Conservation (phyloP, 1,284 basidiomycete genomes). For the Trichosporon faecale region DNA sequence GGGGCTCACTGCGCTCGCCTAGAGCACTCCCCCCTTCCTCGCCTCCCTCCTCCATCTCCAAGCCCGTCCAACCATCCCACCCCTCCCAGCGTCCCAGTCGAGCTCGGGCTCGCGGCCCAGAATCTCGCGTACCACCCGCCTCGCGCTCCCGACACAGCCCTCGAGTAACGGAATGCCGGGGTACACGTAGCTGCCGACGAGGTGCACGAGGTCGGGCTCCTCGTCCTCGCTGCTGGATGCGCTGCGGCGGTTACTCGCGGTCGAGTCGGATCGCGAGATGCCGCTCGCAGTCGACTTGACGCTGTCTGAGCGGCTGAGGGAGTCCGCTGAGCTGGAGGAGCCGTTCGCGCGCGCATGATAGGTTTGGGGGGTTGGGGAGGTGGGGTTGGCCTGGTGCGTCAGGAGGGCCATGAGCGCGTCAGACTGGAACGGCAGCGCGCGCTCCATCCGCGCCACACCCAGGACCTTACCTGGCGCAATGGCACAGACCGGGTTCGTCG, state of each 20-base stretch:
- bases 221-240: background rate
- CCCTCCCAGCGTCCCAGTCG: conserved; percentile 38
- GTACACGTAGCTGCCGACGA: conserved; percentile 50
- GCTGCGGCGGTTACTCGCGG: too few species aligned
- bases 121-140: conserved; percentile 35
- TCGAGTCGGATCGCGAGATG: background rate
- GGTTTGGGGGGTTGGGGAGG: background rate
- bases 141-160: conserved; percentile 51
- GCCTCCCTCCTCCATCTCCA: conserved; percentile 35
- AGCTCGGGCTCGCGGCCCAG: conserved; percentile 22
- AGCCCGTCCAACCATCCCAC: conserved; percentile 27
- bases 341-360: conserved; percentile 2
- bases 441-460: conserved; percentile 61
- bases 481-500: conserved; percentile 66
- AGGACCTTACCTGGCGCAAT: conserved; percentile 57
- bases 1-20: background rate
- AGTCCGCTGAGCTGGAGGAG: background rate
- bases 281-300: background rate
- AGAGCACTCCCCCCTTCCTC: background rate
- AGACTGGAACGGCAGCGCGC: conserved; percentile 47
- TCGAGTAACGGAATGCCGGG: conserved; percentile 53
- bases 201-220: conserved; percentile 28
- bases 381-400: background rate
- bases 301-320: background rate
- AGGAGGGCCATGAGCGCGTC: background rate